Base-by-base conservation (phyloP, 2,329 filamentous ascomycete genomes). In the Colletotrichum melonis region DNA sequence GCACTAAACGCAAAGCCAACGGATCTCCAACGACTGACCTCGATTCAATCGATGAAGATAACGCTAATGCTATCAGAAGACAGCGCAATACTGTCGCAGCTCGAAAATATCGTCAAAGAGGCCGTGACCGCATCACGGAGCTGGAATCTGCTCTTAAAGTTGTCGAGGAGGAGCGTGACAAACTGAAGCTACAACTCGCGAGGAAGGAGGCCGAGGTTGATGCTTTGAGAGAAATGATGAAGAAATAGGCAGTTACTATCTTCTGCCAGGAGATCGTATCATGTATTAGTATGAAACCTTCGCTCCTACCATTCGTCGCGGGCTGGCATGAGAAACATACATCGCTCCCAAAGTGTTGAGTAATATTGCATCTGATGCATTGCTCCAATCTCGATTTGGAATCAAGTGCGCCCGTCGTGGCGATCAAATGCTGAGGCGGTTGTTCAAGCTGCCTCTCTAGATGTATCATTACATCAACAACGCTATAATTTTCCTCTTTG, bases 61-160 rank as follows among this genome's bases (percentile, higher is more conserved):
- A 3, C 14, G 12, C 11, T 14, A 38, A 57, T 11, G 14, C 38
- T 1, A 68, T 79, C 66, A 92, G 91, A 80, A 88, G 91, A 26
- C 86, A 87, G 74, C 87, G 88, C 74, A 92, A 92, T 81, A 92
- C 89, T 42, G 83, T 91, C 67, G 91, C 91, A 9, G 91, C 91
- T 52, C 86, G 89, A 55, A 88, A 89, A 63, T 92, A 91, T 80
- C 88, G 91, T 24, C 90, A 92, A 78, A 91, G 91, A 78, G 89
- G 90, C 74, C 82, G 92, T 35, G 90, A 92, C 77, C 88, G 90
- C 63, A 88, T 92, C 77, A 78, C 82, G 63, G 86, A 87, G 74
- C 83, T 92, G 22, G 90, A 92, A 78, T 79, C 82, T 4, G 86
- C 86, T 38, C 82, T 92, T 63, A 86, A 86, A 63, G 82, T 85